These are phyloP conservation scores for Acacia acuminata DNA, from an alignment of 306 rosid genomes.

Conservation along the genomic window DNA sequence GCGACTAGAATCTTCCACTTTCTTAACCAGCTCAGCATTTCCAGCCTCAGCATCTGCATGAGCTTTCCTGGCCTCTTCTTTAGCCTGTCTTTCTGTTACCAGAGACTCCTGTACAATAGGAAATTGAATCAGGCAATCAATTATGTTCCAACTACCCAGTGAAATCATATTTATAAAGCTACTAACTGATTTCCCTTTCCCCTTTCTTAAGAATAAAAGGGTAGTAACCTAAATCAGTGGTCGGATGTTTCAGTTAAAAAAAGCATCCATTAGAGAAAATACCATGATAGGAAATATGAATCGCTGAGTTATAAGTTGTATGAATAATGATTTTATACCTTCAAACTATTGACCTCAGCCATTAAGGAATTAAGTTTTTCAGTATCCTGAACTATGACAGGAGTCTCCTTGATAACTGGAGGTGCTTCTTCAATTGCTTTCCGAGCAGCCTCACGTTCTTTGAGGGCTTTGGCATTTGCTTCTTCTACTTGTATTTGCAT, in stretches of 20 bases:
- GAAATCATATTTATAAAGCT: background rate
- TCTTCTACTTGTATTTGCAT: slow-evolving; percentile 90
- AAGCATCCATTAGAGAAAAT: slow-evolving; percentile 7
- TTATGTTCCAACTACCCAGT: slow-evolving; percentile 12
- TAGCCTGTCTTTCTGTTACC: slow-evolving; percentile 63
- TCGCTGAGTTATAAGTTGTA: background rate
- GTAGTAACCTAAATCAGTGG: background rate
- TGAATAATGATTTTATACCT: slow-evolving; percentile 52
- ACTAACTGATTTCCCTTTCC: slow-evolving; percentile 1
- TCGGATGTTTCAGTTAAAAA: slow-evolving; percentile 9
- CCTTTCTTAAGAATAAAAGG: background rate
- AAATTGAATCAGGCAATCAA: slow-evolving; percentile 31
- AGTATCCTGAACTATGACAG: slow-evolving; percentile 85
- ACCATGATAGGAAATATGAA: slow-evolving; percentile 21
- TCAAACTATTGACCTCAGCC: slow-evolving; percentile 80
- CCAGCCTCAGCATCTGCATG: slow-evolving; percentile 64
- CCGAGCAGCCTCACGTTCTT: slow-evolving; percentile 82
- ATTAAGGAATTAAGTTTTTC: slow-evolving; percentile 80
- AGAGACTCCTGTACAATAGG: slow-evolving; percentile 60
- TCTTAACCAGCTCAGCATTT: slow-evolving; percentile 72
- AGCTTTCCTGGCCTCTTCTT: slow-evolving; percentile 71
- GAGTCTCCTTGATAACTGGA: slow-evolving; percentile 98
- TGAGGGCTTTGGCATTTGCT: slow-evolving; percentile 79
- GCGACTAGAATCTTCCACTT: slow-evolving; percentile 71
- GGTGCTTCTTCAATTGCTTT: slow-evolving; percentile 97